phyloP scores from a whole-genome alignment of 2,329 filamentous ascomycete species.

The Aspergillus unguis region DNA sequence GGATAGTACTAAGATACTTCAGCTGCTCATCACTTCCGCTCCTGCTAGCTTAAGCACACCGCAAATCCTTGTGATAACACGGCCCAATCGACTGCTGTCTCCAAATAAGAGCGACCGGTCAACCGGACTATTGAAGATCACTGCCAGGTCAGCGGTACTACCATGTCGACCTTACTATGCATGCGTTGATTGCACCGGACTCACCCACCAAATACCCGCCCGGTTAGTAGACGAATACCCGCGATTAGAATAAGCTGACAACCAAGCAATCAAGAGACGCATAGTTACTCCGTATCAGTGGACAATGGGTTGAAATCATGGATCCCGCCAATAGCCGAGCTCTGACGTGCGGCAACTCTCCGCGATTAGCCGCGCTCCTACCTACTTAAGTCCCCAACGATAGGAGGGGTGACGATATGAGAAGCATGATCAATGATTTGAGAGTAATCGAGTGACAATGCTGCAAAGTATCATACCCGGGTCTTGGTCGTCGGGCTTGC shows the following conservation, averaged over 20 bases:
- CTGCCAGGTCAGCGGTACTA: too few relatives aligned
- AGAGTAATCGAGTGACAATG: not conserved
- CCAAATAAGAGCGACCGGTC: too few relatives aligned
- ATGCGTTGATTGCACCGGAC: not conserved
- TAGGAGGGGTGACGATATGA: not conserved
- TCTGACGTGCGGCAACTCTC: not conserved
- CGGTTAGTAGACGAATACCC: not conserved
- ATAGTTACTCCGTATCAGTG: not conserved
- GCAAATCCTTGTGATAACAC: too few relatives aligned
- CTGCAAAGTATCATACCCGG: not conserved
- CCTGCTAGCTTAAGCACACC: too few relatives aligned
- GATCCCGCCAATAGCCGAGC: constrained; percentile 4
- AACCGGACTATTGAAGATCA: too few relatives aligned
- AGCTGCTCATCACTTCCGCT: too few relatives aligned
- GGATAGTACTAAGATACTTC: too few relatives aligned
- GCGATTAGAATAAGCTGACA: not conserved
- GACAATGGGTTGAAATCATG: not conserved
- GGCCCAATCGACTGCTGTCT: too few relatives aligned
- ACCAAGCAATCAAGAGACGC: not conserved
- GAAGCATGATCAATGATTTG: not conserved
- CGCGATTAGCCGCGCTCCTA: constrained; percentile 1
- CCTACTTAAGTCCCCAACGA: not conserved
- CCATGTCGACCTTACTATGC: too few relatives aligned
- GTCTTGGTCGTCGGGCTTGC: not conserved
- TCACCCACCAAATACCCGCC: not conserved